Evolutionary conservation across 495 filamentous ascomycete species (phyloP).

Genomic region (Talaromyces nanjingensis): DNA sequence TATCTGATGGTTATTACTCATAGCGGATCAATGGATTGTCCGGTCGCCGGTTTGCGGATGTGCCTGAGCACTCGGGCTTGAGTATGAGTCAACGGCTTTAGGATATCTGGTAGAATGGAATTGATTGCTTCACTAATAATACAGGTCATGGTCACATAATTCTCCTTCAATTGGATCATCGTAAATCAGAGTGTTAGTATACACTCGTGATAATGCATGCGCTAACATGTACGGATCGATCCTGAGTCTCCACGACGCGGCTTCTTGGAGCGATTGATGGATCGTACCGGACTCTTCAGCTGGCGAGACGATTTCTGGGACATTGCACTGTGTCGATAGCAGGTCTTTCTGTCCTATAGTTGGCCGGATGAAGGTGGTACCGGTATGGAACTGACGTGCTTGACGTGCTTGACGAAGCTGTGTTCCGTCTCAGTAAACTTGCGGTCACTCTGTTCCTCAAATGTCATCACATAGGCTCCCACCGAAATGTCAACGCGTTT

Average conservation of each 20-base stretch:
- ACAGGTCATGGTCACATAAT: background rate
- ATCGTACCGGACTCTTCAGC: background rate
- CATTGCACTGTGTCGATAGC: background rate
- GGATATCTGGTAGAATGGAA: background rate
- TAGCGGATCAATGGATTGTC: constrained; percentile 7
- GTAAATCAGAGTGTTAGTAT: background rate
- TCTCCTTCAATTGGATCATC: background rate
- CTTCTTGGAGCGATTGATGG: background rate
- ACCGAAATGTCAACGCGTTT: background rate
- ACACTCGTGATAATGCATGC: background rate
- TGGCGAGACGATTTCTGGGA: background rate
- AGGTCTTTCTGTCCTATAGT: background rate
- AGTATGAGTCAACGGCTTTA: background rate
- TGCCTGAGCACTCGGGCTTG: background rate
- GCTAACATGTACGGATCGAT: background rate
- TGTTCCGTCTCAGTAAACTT: background rate
- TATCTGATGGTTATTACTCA: constrained; percentile 3
- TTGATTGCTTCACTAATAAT: background rate
- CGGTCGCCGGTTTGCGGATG: constrained; percentile 1
- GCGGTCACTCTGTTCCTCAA: background rate
- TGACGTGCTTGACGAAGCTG: background rate
- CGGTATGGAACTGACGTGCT: background rate
- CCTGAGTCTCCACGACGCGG: background rate
- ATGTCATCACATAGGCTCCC: background rate
- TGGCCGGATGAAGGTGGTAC: background rate